Evolutionary conservation across 1,284 basidiomycete species (phyloP).

Genomic region (Marasmius fiardii): DNA sequence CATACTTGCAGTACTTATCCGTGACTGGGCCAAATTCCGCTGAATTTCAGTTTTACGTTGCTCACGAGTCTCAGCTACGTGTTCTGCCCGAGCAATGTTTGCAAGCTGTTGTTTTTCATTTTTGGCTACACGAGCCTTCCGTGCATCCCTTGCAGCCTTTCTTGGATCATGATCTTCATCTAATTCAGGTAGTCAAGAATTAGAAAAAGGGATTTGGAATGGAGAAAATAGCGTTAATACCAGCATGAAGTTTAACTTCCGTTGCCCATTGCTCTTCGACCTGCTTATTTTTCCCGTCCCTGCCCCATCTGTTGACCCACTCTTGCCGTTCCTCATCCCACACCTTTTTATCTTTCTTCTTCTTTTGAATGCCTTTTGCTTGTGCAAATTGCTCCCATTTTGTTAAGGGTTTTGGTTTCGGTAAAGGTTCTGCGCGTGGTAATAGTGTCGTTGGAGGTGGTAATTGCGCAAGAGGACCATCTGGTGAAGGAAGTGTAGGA

Average conservation of each 20-base stretch:
- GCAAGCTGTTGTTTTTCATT: conserved; percentile 81
- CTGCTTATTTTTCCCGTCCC: conserved; percentile 88
- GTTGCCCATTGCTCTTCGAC: conserved; percentile 90
- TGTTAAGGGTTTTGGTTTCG: conserved; percentile 88
- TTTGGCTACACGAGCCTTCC: conserved; percentile 81
- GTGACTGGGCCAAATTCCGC: conserved; percentile 74
- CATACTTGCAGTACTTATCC: conserved; percentile 88
- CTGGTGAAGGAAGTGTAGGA: conserved; percentile 72
- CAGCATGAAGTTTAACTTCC: conserved; percentile 83
- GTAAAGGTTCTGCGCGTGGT: conserved; percentile 90
- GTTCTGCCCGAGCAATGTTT: conserved; percentile 69
- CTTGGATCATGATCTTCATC: conserved; percentile 80
- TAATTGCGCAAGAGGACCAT: conserved; percentile 84
- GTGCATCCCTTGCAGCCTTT: conserved; percentile 69
- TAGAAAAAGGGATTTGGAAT: conserved; percentile 2
- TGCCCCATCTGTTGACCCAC: conserved; percentile 94
- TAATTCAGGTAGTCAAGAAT: conserved; percentile 22
- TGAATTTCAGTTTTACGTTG: conserved; percentile 76
- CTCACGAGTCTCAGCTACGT: conserved; percentile 30
- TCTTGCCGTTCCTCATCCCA: conserved; percentile 96
- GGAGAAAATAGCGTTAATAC: conserved; percentile 44
- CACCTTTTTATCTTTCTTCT: conserved; percentile 75
- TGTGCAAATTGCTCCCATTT: conserved; percentile 98
- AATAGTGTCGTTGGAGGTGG: conserved; percentile 75
- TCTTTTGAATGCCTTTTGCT: conserved; percentile 90